Percentiles rank a stretch among this genome's conserved stretches.
These are phyloP conservation scores for Myriosclerotinia scirpicola DNA, from an alignment of 2,329 filamentous ascomycete genomes.

Conservation along the genomic window DNA sequence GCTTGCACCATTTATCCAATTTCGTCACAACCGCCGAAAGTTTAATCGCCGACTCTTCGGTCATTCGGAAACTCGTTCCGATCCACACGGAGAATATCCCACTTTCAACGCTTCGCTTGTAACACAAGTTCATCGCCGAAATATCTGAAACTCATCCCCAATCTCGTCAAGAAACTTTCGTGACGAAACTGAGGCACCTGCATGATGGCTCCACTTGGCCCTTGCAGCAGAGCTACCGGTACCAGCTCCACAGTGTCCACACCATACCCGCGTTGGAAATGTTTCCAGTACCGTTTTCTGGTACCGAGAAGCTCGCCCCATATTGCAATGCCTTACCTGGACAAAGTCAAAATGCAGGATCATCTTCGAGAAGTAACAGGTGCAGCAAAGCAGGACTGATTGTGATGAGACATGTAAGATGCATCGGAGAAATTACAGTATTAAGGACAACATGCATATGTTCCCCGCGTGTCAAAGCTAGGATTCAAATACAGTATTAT, in stretches of 20 bases:
- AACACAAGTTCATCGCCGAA: neutral
- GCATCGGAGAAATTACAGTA: neutral
- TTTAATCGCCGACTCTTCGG: too few relatives aligned
- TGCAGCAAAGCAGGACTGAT: neutral
- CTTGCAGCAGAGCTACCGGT: neutral
- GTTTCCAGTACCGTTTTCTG: neutral
- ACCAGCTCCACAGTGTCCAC: constrained; percentile 7
- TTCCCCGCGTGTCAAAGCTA: neutral
- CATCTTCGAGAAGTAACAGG: neutral
- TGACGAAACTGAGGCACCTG: neutral
- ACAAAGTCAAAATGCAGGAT: neutral
- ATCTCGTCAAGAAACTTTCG: constrained; percentile 10
- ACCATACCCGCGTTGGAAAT: constrained; percentile 5
- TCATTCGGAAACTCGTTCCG: neutral
- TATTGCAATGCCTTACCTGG: neutral
- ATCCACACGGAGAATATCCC: neutral
- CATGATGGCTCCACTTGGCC: neutral
- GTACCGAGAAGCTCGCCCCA: constrained; percentile 9
- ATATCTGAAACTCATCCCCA: neutral
- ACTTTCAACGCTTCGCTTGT: constrained; percentile 2
- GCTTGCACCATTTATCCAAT: neutral
- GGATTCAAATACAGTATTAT: neutral
- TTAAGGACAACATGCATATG: neutral
- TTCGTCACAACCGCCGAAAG: neutral
- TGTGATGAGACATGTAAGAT: neutral